Evolutionary conservation across 164 flowering plant genomes (phyloP).

Genomic region (Brasenia schreberi): DNA sequence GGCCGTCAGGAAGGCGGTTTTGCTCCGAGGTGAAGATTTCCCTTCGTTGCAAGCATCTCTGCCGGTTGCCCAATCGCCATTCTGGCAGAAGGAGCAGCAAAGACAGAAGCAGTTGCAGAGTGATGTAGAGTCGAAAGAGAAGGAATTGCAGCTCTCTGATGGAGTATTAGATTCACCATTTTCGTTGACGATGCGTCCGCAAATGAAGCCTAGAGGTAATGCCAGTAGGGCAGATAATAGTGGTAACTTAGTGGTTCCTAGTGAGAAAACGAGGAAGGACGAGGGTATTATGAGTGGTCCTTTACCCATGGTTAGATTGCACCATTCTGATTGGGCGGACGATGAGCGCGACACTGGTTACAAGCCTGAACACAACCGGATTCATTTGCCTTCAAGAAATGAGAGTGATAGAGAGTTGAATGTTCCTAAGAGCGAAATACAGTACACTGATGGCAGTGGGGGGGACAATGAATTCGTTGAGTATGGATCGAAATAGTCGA

Average conservation of each 20-base stretch:
- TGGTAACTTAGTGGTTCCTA: not conserved
- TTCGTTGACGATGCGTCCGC: constrained; percentile 28
- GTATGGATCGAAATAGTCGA: not conserved
- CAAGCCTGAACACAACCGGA: constrained; percentile 37
- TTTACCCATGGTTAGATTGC: constrained; percentile 52
- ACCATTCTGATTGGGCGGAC: constrained; percentile 92
- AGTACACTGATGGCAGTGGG: constrained; percentile 9
- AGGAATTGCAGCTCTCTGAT: constrained; percentile 26
- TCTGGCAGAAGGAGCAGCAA: constrained; percentile 31
- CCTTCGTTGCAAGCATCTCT: constrained; percentile 70
- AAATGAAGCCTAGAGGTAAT: constrained; percentile 17
- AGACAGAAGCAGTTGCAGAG: constrained; percentile 44
- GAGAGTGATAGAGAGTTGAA: constrained; percentile 75
- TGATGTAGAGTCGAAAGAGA: not conserved
- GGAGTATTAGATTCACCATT: constrained; percentile 4
- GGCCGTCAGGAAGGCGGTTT: constrained; percentile 36
- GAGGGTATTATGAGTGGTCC: constrained; percentile 55
- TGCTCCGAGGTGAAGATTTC: constrained; percentile 92
- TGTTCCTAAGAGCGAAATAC: constrained; percentile 37
- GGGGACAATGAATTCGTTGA: not conserved
- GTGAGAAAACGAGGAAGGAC: constrained; percentile 22
- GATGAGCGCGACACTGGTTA: constrained; percentile 90
- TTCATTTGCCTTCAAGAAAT: constrained; percentile 33
- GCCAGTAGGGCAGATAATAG: constrained; percentile 13
- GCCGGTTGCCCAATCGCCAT: constrained; percentile 27